Conservation (phyloP, 2,329 filamentous ascomycete species). For the Paraphaeosphaeria sporulosa region DNA sequence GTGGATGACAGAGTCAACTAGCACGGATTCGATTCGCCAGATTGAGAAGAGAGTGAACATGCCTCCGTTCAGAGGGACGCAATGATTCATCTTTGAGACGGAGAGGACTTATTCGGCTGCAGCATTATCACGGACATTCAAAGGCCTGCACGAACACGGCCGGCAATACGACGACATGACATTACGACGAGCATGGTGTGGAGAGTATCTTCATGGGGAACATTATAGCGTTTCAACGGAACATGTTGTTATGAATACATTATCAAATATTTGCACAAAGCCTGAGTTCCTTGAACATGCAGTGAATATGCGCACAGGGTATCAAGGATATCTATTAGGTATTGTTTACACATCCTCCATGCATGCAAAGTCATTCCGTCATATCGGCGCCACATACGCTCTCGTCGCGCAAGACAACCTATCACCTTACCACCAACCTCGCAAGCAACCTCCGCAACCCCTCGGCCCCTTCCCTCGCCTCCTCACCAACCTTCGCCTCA, state of each 20-base stretch:
- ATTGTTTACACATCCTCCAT: background rate
- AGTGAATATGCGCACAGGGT: conserved; percentile 23
- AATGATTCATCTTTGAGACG: conserved; percentile 52
- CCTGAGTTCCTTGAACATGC: background rate
- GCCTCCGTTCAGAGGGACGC: too few relatives aligned
- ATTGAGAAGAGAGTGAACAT: too few relatives aligned
- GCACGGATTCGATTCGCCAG: too few relatives aligned
- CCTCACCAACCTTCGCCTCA: conserved; percentile 47
- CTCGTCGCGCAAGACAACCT: background rate
- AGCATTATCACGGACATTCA: too few relatives aligned
- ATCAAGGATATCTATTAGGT: conserved; percentile 8
- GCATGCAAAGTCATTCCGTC: background rate
- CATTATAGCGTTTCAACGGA: background rate
- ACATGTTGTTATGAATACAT: background rate
- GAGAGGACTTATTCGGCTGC: conserved; percentile 58
- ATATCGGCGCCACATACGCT: background rate
- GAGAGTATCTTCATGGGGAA: background rate
- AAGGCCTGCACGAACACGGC: too few relatives aligned
- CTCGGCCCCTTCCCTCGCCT: conserved; percentile 48
- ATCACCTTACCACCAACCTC: conserved; percentile 44
- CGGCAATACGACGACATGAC: background rate
- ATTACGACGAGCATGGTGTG: background rate
- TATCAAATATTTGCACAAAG: background rate
- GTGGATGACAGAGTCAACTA: background rate
- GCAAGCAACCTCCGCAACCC: conserved; percentile 50